Conservation (phyloP, 768 basidiomycete species). For the Mrakia gelida region DNA sequence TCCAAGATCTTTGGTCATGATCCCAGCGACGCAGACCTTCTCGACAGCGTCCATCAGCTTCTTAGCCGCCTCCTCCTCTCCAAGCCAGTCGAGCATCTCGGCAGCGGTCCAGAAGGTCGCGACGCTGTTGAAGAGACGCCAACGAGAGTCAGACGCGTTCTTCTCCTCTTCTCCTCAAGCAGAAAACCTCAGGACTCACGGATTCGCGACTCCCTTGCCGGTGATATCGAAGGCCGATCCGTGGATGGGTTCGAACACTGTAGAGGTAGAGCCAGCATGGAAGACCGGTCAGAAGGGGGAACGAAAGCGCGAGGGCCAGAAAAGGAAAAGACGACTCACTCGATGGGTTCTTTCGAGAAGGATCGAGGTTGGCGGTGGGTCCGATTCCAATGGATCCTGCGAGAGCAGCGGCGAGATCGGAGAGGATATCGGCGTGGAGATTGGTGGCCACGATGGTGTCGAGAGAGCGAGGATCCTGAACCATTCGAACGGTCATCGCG, state of each 20-base stretch:
- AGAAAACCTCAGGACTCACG: constrained; percentile 31
- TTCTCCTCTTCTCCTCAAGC: no score
- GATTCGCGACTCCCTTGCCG: constrained; percentile 56
- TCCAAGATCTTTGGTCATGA: constrained; percentile 29
- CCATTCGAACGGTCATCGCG: constrained; percentile 52
- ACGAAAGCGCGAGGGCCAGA: not conserved
- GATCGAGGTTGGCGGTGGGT: constrained; percentile 55
- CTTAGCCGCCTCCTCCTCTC: constrained; percentile 49
- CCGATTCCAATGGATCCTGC: constrained; percentile 59
- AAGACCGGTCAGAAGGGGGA: not conserved
- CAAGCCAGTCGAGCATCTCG: constrained; percentile 54
- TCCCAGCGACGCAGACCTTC: constrained; percentile 15
- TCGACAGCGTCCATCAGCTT: constrained; percentile 37
- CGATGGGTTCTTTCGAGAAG: constrained; percentile 47
- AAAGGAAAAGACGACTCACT: not conserved
- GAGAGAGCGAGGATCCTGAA: constrained; percentile 54
- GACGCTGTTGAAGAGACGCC: constrained; percentile 35
- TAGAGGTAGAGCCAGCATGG: not conserved
- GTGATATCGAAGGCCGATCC: constrained; percentile 59
- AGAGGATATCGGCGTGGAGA: constrained; percentile 52
- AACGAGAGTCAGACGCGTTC: not conserved
- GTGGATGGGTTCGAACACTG: constrained; percentile 56
- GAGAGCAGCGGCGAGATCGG: constrained; percentile 40
- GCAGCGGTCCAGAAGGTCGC: constrained; percentile 56
- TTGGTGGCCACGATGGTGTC: constrained; percentile 58